Conservation (phyloP, 2,329 filamentous ascomycete species). For the Mariannaea sp. region DNA sequence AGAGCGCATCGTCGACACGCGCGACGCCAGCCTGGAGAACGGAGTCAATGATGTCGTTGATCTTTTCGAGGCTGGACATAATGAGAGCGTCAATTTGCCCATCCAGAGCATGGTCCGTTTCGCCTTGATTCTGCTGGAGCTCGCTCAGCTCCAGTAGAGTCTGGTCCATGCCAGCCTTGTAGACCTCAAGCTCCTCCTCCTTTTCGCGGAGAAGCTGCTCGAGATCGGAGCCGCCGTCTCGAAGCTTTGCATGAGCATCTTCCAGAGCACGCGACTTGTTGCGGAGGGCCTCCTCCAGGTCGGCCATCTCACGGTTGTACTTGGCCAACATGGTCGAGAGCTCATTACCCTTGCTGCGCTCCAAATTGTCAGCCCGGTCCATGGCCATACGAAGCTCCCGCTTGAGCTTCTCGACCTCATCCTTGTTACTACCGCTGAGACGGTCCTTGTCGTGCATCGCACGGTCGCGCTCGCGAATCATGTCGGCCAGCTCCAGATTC, state of each 20-base stretch:
- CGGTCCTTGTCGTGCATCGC: conserved; percentile 93
- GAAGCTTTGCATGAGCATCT: conserved; percentile 76
- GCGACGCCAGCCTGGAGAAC: conserved; percentile 92
- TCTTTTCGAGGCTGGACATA: conserved; percentile 84
- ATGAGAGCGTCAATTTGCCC: conserved; percentile 90
- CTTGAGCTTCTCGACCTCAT: conserved; percentile 93
- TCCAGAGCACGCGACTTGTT: conserved; percentile 89
- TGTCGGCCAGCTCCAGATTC: conserved; percentile 97
- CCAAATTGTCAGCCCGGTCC: conserved; percentile 88
- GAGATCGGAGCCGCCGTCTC: conserved; percentile 82
- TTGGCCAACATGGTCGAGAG: conserved; percentile 92
- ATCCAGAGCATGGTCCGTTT: conserved; percentile 80
- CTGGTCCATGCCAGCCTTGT: conserved; percentile 98
- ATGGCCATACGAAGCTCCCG: conserved; percentile 90
- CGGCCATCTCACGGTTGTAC: conserved; percentile 96
- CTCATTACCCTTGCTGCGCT: conserved; percentile 92
- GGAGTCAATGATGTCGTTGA: conserved; percentile 97
- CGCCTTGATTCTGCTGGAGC: conserved; percentile 74
- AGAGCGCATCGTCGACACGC: conserved; percentile 93
- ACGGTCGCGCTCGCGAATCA: conserved; percentile 95
- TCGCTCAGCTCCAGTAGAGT: conserved; percentile 92
- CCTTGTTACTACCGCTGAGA: conserved; percentile 81
- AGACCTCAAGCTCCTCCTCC: conserved; percentile 96
- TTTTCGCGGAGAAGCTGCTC: conserved; percentile 88
- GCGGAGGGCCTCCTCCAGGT: conserved; percentile 88